phyloP scores from a whole-genome alignment of 2,329 filamentous ascomycete species.

The Cyclaneusma minus region DNA sequence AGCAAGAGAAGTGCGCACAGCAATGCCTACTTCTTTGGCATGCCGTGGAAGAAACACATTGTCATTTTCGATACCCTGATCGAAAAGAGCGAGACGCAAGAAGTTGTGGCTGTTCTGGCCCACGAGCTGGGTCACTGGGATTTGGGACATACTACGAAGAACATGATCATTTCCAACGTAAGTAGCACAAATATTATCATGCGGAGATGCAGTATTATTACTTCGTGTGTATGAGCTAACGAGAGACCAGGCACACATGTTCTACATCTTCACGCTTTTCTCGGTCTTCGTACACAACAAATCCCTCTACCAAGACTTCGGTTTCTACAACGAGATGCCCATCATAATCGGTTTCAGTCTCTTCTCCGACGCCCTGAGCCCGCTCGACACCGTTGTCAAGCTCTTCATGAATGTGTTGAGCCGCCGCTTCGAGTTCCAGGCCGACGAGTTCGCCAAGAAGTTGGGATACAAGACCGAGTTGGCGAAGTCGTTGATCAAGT shows the following conservation, averaged over 20 bases:
- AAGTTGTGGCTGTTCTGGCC: constrained; percentile 87
- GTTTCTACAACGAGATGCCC: constrained; percentile 67
- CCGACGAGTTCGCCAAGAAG: constrained; percentile 73
- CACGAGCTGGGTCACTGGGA: constrained; percentile 98
- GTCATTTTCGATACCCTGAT: constrained; percentile 97
- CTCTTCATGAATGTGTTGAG: constrained; percentile 92
- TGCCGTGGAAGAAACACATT: constrained; percentile 99
- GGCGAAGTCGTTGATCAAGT: constrained; percentile 79
- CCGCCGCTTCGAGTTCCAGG: constrained; percentile 90
- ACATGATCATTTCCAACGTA: constrained; percentile 77
- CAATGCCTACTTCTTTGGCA: constrained; percentile 91
- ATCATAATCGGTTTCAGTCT: constrained; percentile 96
- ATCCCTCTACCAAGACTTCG: constrained; percentile 82
- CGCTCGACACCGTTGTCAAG: constrained; percentile 90
- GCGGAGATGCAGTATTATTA: constrained; percentile 2
- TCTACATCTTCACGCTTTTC: constrained; percentile 95
- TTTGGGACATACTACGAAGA: constrained; percentile 81
- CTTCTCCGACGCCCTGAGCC: constrained; percentile 90
- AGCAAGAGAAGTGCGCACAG: constrained; percentile 79
- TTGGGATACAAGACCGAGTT: constrained; percentile 77
- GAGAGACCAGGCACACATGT: constrained; percentile 58
- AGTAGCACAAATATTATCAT: constrained; percentile 9
- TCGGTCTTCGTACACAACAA: constrained; percentile 94
- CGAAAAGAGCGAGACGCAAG: constrained; percentile 81
- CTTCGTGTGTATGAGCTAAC: constrained; percentile 14